Evolutionary conservation across 805 yeast species (phyloP), one percentile per base, ranked within the genome.

Genomic region (Grigorovia humatica): DNA sequence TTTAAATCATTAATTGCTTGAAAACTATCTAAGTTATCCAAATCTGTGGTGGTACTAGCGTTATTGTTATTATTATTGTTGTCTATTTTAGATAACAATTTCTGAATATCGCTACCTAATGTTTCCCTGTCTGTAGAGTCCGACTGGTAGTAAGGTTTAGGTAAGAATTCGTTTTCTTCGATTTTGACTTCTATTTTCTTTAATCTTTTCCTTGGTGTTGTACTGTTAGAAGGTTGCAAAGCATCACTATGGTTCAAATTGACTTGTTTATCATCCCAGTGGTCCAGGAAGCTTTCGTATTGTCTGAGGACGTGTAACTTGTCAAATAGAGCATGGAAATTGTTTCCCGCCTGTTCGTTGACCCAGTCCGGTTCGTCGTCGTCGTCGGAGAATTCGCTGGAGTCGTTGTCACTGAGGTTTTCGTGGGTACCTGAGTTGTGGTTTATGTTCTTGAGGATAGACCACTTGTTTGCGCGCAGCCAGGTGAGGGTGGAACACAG

Each of bases 401-500:
- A 70, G 1, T 70, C 74, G 2, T 64, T 43, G 15, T 44, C 58
- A 12, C 23, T 9, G 3, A 9, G 17, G 55, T 18, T 43, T 9
- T 30, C 9, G 1, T 51, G 55, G 4, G 48, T 11, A 58, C 62
- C 17, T 4, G 3, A 35, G 40, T 17, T 17, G 12, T 75, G 80
- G 43, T 70, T 72, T 8, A 68, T 69, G 46, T 51, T 50, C 23
- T 46, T 44, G 13, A 60, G 27, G 7, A 60, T 44, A 13, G 49
- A 40, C 2, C 62, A 58, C 54, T 78, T 78, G 55, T 75, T 67
- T 19, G 78, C 73, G 52, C 91, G 66, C 38, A 90, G 70, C 96
- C 96, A 90, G 0, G 90, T 79, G 77, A 90, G 75, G 0, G 91
- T 73, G 0, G 95, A 79, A 63, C 97, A 91, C 3, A 91, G 85